Evolutionary conservation across 805 yeast species (phyloP), one percentile per base, ranked within the genome.

Genomic region (Starmerella gropengiesseri): DNA sequence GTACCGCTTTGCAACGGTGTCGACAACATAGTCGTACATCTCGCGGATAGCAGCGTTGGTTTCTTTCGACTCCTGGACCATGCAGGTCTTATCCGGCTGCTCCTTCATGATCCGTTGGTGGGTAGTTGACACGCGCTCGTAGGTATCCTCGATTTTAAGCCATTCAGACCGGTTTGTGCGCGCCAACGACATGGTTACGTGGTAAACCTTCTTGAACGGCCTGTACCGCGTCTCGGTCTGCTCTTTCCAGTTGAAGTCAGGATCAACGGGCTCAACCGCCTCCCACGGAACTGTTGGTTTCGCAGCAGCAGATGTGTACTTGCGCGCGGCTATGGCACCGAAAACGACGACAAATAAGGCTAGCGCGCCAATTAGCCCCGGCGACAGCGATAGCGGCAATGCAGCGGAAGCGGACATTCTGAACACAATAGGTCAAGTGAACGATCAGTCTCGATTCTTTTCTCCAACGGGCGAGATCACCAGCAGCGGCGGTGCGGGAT

Each of bases 121-220:
- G 19, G 68, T 48, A n/a, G 59, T 60, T 2, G 74, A 68, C 31
- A 65, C 60, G 4, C 65, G 58, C 41, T 66, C 53, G 53, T 80
- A 81, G 0, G 80, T 72, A 32, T 75, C 60, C 45, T 81, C 91
- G 3, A 81, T 57, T 25, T 75, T 60, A 16, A 81, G 61, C 73
- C 79, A 72, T 28, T 78, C 77, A 30, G 70, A 67, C 2, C 75
- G 58, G 30, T 64, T 58, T 29, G 68, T 55, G 55, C 68, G 65
- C 46, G 67, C 62, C 37, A 78, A 65, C 1, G 78, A 80, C 79
- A 81, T 73, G 2, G 79, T 77, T 58, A 79, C 60, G 47, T 69
- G 71, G 64, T 70, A 12, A 75, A 78, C 36, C 28, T 71, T 66
- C 53, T 74, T 76, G 63, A 76, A 78, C 1, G 84, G 84, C 40